Evolutionary conservation across 2,329 filamentous ascomycete genomes (phyloP).

Genomic region (Scolecobasidium constrictum): DNA sequence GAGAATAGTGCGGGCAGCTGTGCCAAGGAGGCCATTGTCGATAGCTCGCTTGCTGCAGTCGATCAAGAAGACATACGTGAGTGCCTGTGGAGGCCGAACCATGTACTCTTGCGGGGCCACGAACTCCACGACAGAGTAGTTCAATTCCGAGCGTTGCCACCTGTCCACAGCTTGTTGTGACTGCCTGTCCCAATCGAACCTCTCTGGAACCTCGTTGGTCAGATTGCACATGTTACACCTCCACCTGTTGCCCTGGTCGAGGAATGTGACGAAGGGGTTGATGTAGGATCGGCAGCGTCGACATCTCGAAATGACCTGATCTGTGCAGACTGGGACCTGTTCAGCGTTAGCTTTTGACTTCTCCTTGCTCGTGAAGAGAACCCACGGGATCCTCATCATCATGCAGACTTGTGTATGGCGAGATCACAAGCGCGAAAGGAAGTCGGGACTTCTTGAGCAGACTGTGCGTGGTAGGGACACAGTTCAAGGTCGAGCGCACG

Average conservation of each 20-base stretch:
- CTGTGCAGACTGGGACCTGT: conserved; percentile 71
- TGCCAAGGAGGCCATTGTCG: conserved; percentile 82
- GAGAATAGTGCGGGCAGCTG: conserved; percentile 82
- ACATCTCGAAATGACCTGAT: conserved; percentile 95
- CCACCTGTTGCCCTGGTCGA: conserved; percentile 96
- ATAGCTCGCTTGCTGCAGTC: conserved; percentile 89
- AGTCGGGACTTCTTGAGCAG: conserved; percentile 94
- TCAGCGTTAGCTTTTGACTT: background rate
- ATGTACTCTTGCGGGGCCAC: conserved; percentile 98
- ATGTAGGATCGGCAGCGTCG: conserved; percentile 94
- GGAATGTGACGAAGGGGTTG: conserved; percentile 90
- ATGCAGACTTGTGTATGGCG: conserved; percentile 87
- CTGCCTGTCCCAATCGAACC: conserved; percentile 94
- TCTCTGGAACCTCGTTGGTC: conserved; percentile 97
- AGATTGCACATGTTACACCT: conserved; percentile 99
- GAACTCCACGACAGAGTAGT: conserved; percentile 94
- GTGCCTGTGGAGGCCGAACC: conserved; percentile 89
- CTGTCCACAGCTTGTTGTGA: conserved; percentile 84
- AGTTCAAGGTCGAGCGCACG: conserved; percentile 89
- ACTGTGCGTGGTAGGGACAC: conserved; percentile 82
- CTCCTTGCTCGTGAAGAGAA: background rate
- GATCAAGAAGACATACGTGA: conserved; percentile 92
- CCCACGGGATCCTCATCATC: conserved; percentile 70
- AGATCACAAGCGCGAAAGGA: conserved; percentile 89
- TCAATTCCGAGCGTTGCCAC: conserved; percentile 86